Percentiles rank a stretch among this genome's conserved stretches.
Conservation (phyloP, 176 grass and related monocot species). For the Dendrocalamus sinicus region DNA sequence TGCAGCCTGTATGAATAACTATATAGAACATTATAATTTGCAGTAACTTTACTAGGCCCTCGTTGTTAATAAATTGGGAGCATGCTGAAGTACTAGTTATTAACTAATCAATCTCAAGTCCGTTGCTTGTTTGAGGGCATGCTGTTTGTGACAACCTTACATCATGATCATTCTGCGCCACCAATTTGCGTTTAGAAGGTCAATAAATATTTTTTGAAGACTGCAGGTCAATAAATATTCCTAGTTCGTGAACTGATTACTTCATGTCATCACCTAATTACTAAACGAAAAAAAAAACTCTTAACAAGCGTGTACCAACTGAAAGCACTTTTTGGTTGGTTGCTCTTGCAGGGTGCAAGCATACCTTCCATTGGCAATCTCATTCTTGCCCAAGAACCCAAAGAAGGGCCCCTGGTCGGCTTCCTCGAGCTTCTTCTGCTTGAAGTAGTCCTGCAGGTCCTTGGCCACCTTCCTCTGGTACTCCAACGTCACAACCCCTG, state of each 20-base stretch:
- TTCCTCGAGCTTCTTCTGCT: slow-evolving; percentile 94
- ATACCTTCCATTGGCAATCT: slow-evolving; percentile 97
- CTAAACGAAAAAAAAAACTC: background rate
- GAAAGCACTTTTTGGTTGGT: slow-evolving; percentile 2
- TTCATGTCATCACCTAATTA: slow-evolving; percentile 11
- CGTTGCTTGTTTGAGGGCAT: slow-evolving; percentile 4
- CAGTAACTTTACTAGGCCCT: slow-evolving; percentile 8
- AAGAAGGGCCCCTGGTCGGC: slow-evolving; percentile 80
- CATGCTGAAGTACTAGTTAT: background rate
- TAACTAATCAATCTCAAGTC: background rate
- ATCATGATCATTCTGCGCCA: slow-evolving; percentile 26
- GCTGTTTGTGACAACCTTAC: slow-evolving; percentile 11
- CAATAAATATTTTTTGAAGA: no score
- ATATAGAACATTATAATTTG: background rate
- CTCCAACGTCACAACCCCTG: slow-evolving; percentile 76
- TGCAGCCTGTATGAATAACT: background rate
- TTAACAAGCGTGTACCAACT: background rate
- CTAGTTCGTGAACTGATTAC: slow-evolving; percentile 3
- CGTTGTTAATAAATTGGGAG: background rate
- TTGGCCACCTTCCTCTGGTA: slow-evolving; percentile 98
- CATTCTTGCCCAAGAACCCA: slow-evolving; percentile 86
- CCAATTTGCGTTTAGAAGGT: slow-evolving; percentile 6
- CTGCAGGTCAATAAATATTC: background rate
- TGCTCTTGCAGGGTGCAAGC: slow-evolving; percentile 23
- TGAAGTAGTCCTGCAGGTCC: slow-evolving; percentile 98